Evolutionary conservation across 352 stramenopile species (phyloP).

Genomic region (Nannochloropsis limnetica): DNA sequence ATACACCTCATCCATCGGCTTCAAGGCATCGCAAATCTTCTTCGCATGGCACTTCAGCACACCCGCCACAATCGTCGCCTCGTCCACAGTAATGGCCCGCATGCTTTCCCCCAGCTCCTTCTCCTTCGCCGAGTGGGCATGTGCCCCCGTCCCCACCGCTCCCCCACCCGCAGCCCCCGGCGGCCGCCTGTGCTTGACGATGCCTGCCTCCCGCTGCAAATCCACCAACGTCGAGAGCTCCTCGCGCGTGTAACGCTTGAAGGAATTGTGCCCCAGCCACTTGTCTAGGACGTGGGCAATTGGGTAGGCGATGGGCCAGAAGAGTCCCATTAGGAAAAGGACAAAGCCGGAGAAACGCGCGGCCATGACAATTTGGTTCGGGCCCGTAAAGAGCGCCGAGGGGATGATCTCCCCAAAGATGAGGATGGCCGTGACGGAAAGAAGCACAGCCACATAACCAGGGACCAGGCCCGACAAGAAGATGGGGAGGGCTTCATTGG

Average conservation of each 20-base stretch:
- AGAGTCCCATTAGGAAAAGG: conserved; percentile 70
- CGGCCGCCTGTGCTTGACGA: not conserved
- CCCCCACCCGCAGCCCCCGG: not conserved
- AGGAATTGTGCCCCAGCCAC: conserved; percentile 53
- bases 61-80: conserved; percentile 10
- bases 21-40: conserved; percentile 30
- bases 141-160: not conserved
- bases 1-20: conserved; percentile 43
- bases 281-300: conserved; percentile 77
- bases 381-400: conserved; percentile 83
- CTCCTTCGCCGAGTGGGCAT: not conserved
- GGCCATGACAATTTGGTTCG: conserved; percentile 77
- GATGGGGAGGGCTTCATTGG: conserved; percentile 69
- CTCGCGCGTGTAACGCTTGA: conserved; percentile 49
- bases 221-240: conserved; percentile 51
- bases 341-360: conserved; percentile 69
- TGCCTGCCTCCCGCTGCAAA: conserved; percentile 49
- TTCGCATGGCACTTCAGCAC: conserved; percentile 30
- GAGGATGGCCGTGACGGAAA: conserved; percentile 87
- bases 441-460: conserved; percentile 71
- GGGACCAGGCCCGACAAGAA: conserved; percentile 50
- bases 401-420: conserved; percentile 94
- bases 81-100: not conserved
- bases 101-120: conserved; percentile 25
- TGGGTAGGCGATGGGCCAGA: conserved; percentile 75